phyloP scores from a whole-genome alignment of 345 rosid genomes.

The Eucalyptus sp. region DNA sequence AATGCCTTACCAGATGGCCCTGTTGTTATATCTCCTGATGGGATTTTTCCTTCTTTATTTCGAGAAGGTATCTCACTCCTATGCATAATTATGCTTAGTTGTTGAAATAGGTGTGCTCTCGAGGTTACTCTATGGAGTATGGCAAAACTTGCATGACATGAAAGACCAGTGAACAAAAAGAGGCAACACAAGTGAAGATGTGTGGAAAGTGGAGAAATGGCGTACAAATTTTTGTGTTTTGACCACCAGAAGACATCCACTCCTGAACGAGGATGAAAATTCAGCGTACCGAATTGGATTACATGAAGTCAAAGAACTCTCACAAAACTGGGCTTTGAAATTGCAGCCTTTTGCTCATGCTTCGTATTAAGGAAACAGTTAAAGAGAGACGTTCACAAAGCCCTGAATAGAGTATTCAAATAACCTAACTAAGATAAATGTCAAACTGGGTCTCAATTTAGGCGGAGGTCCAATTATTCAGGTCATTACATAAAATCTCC shows the following conservation, averaged over 20 bases:
- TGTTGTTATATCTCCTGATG: slow-evolving; percentile 93
- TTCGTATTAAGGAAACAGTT: not conserved
- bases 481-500: not conserved
- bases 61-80: slow-evolving; percentile 58
- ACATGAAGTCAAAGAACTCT: not conserved
- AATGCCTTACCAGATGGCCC: slow-evolving; percentile 95
- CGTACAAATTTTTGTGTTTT: not conserved
- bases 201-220: not conserved
- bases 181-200: not conserved
- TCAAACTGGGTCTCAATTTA: not conserved
- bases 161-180: not conserved
- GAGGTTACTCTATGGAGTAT: not conserved
- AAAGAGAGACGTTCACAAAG: not conserved
- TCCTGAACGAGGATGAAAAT: not conserved
- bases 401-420: not conserved
- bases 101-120: not conserved
- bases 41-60: slow-evolving; percentile 79
- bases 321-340: not conserved
- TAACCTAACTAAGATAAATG: not conserved
- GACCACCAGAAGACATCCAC: not conserved
- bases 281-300: not conserved
- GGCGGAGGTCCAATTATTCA: not conserved
- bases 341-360: not conserved
- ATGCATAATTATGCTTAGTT: not conserved
- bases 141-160: not conserved